phyloP scores from a whole-genome alignment of 192 early-diverging fungal species.

The Podila clonocystis region DNA sequence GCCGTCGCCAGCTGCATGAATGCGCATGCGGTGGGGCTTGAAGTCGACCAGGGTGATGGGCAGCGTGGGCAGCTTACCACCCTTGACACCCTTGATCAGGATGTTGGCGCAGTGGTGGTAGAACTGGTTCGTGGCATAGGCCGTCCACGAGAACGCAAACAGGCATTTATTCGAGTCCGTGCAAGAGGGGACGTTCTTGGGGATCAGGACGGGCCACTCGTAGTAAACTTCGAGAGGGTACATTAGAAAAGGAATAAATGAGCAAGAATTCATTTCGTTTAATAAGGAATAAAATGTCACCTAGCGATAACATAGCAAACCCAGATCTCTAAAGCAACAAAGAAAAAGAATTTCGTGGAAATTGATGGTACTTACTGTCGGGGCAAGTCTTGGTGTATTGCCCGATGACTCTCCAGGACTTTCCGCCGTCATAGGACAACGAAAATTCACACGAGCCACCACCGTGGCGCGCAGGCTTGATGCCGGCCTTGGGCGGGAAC shows the following conservation, averaged over 20 bases:
- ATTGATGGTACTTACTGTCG: slow-evolving; percentile 22
- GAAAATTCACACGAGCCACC: slow-evolving; percentile 80
- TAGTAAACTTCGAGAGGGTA: slow-evolving; percentile 25
- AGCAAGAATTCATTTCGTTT: not conserved
- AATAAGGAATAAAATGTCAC: no score
- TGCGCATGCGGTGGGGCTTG: not conserved
- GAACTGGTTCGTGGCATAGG: slow-evolving; percentile 74
- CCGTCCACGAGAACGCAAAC: slow-evolving; percentile 74
- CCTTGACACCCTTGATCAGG: slow-evolving; percentile 53
- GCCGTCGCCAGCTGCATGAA: slow-evolving; percentile 29
- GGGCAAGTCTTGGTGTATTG: slow-evolving; percentile 54
- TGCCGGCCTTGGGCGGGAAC: slow-evolving; percentile 36
- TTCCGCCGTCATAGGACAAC: slow-evolving; percentile 69
- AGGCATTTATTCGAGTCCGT: slow-evolving; percentile 43
- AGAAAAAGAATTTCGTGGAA: not conserved
- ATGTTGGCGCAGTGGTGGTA: slow-evolving; percentile 84
- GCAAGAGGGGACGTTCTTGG: slow-evolving; percentile 48
- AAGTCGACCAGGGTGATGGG: slow-evolving; percentile 43
- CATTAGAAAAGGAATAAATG: not conserved
- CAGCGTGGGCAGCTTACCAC: slow-evolving; percentile 19
- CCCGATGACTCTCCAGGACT: slow-evolving; percentile 61
- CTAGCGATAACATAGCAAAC: no score
- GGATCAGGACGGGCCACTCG: slow-evolving; percentile 53
- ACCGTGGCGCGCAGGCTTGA: slow-evolving; percentile 60
- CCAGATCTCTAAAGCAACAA: not conserved